Evolutionary conservation across 2,329 filamentous ascomycete genomes (phyloP).

Genomic region (Colletotrichum plurivorum): DNA sequence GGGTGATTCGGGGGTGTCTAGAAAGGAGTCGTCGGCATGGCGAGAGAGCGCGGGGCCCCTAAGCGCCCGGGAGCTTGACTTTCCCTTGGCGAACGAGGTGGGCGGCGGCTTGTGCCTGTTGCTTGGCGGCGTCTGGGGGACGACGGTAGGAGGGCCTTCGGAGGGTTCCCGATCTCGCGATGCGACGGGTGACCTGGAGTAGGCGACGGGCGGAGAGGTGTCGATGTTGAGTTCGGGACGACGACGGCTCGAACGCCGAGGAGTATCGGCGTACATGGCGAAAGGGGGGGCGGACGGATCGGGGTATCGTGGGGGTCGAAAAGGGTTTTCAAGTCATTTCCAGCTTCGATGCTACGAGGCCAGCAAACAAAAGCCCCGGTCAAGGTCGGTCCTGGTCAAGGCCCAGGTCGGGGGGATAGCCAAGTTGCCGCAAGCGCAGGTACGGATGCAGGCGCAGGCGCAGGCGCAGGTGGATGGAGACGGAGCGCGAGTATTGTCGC

Average conservation of each 20-base stretch:
- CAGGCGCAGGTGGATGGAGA: background rate
- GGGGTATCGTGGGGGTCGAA: conserved; percentile 33
- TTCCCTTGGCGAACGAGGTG: conserved; percentile 40
- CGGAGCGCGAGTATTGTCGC: conserved; percentile 1
- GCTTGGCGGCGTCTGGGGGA: conserved; percentile 37
- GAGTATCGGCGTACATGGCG: conserved; percentile 38
- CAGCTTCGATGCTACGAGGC: conserved; percentile 6
- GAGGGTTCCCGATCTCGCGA: conserved; percentile 26
- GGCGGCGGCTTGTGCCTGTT: conserved; percentile 34
- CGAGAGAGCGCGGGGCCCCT: conserved; percentile 44
- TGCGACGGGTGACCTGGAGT: conserved; percentile 26
- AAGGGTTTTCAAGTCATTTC: conserved; percentile 40
- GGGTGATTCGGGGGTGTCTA: conserved; percentile 57
- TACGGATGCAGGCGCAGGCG: background rate
- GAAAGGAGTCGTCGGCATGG: conserved; percentile 52
- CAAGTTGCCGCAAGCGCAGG: conserved; percentile 13
- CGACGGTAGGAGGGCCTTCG: conserved; percentile 1
- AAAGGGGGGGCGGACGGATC: conserved; percentile 9
- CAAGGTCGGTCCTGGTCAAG: background rate
- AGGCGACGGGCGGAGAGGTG: conserved; percentile 33
- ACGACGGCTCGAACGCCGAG: conserved; percentile 39
- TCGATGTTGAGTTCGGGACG: conserved; percentile 43
- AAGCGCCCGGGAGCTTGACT: conserved; percentile 52
- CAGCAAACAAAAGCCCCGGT: background rate
- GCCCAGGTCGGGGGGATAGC: background rate